Conservation (phyloP, 2,329 filamentous ascomycete species). For the Aurifilum marmelostoma region DNA sequence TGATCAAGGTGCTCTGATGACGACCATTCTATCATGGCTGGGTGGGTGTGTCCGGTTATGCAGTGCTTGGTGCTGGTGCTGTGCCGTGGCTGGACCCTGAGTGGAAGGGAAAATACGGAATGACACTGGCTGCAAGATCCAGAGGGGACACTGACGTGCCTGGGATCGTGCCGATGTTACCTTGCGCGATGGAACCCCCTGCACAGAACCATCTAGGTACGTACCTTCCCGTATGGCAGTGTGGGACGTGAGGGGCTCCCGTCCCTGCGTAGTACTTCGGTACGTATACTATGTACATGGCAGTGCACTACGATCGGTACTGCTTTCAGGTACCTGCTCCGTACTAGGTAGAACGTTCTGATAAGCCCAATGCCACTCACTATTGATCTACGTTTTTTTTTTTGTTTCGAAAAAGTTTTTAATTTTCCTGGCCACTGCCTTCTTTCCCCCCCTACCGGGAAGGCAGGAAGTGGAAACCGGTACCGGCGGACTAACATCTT, state of each 20-base stretch:
- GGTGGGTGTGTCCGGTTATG: too few species aligned
- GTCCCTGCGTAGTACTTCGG: background rate
- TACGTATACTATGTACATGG: background rate
- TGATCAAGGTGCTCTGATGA: conserved; percentile 4
- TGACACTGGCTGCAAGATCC: background rate
- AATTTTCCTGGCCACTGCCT: background rate
- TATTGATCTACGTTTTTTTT: background rate
- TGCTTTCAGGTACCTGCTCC: background rate
- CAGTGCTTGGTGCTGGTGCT: background rate
- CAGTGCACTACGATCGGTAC: background rate
- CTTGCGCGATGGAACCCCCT: background rate
- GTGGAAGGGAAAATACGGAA: conserved; percentile 6
- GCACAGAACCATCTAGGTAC: background rate
- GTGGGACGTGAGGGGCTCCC: background rate
- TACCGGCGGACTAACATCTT: background rate
- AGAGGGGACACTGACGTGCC: conserved; percentile 1
- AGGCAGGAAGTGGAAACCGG: background rate
- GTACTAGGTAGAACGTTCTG: background rate
- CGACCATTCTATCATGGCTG: background rate
- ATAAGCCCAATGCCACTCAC: background rate
- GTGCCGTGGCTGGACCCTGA: background rate
- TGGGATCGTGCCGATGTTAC: background rate
- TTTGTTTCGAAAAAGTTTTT: background rate
- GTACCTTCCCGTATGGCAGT: background rate
- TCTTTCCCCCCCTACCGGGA: background rate